phyloP scores from a whole-genome alignment of 208 protist genomes.

The Trypanosoma boissoni region DNA sequence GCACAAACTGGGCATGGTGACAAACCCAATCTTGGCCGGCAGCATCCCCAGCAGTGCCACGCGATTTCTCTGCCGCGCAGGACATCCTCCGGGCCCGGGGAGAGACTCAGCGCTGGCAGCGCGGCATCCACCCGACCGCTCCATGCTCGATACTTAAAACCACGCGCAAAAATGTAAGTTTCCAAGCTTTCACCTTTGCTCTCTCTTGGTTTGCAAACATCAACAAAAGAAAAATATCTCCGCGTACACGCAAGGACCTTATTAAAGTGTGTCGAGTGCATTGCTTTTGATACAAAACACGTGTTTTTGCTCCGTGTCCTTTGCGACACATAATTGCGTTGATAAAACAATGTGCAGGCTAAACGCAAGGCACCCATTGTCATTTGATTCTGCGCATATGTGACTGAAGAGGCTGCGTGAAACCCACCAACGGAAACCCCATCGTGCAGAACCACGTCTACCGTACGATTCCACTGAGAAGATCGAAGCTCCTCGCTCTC shows the following conservation, averaged over 20 bases:
- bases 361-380: conserved; percentile 50
- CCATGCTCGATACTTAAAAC: conserved; percentile 23
- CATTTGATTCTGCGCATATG: conserved; percentile 81
- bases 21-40: conserved; percentile 31
- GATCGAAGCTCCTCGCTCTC: neutral
- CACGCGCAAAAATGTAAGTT: conserved; percentile 49
- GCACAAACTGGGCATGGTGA: conserved; percentile 33
- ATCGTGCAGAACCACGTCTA: conserved; percentile 64
- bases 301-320: neutral
- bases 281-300: conserved; percentile 67
- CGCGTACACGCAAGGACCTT: conserved; percentile 28
- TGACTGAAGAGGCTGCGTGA: conserved; percentile 60
- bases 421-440: conserved; percentile 65
- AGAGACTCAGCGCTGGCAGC: conserved; percentile 36
- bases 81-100: conserved; percentile 35
- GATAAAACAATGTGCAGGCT: conserved; percentile 43
- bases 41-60: conserved; percentile 69
- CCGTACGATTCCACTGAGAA: conserved; percentile 1
- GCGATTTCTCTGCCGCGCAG: conserved; percentile 24
- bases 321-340: neutral
- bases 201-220: conserved; percentile 33
- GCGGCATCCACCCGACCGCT: neutral
- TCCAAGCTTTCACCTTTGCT: conserved; percentile 45
- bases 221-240: conserved; percentile 40
- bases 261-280: conserved; percentile 45